Conservation (phyloP, 805 yeast genomes). For the Candida golubevii region DNA sequence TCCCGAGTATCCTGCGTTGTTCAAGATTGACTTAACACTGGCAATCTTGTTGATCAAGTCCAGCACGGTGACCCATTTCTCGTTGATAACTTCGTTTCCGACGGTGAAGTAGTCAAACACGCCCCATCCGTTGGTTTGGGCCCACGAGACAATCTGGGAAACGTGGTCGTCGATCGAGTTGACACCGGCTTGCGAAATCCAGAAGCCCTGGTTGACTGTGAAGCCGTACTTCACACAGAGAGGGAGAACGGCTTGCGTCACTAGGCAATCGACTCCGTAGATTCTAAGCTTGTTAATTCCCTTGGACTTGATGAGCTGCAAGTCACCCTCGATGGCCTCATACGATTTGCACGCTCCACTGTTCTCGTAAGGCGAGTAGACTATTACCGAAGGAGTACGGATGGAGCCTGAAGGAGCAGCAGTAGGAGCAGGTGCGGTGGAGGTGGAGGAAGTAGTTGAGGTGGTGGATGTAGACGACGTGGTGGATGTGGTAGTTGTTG, state of each 20-base stretch:
- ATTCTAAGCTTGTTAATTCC: conserved; percentile 67
- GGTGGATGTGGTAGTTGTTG: conserved; percentile 5
- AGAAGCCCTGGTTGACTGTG: conserved; percentile 80
- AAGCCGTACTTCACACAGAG: conserved; percentile 56
- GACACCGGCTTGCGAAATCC: conserved; percentile 64
- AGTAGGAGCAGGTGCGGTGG: conserved; percentile 10
- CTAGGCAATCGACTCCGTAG: conserved; percentile 85
- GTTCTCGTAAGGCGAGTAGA: conserved; percentile 73
- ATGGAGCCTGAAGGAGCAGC: conserved; percentile 18
- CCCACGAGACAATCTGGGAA: conserved; percentile 45
- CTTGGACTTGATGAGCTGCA: conserved; percentile 50
- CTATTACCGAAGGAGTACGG: conserved; percentile 54
- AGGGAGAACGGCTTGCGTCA: conserved; percentile 61
- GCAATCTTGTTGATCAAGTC: conserved; percentile 65
- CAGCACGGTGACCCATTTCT: conserved; percentile 54
- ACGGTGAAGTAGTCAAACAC: conserved; percentile 73
- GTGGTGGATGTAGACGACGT: conserved; percentile 19
- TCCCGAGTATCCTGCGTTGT: conserved; percentile 73
- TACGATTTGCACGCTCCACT: conserved; percentile 64
- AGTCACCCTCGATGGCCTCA: conserved; percentile 52
- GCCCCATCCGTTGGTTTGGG: conserved; percentile 56
- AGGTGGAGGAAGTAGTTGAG: conserved; percentile 11
- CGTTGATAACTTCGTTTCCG: conserved; percentile 83
- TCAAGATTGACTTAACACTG: conserved; percentile 54
- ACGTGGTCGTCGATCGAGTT: conserved; percentile 65